Base-by-base conservation (phyloP, 345 rosid genomes). In the Adansonia digitata region DNA sequence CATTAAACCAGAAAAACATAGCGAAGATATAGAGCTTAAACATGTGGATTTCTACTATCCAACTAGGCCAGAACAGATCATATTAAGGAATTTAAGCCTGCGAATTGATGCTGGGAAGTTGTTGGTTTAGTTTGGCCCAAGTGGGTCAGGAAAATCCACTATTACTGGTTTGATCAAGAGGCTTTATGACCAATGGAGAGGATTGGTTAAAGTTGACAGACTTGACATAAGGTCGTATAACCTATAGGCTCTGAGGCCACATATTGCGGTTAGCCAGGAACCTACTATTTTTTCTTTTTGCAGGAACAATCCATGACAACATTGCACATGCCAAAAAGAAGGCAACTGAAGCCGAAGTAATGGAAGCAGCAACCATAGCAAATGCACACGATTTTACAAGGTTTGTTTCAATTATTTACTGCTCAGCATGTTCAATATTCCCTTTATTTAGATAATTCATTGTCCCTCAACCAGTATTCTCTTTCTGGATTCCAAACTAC, bases 301-400 rank as follows among this genome's bases (percentile, higher is more conserved):
- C 79, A 34, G 82, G 75, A 52, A 80, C 77, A 0, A 80, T 83
- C 52, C 42, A 14, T 7, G 71, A 80, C 37, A 80, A 72, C 31
- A 77, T 77, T 26, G 57, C 72, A 17, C 75, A 75, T 39, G 82
- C 79, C 17, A 81, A 77, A 61, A 83, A 83, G 22, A 78, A 56
- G 24, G 83, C 71, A 17, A 61, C 75, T 0, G 79, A 80, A 11
- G 62, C 74, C 42, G 88, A 85, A 75, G 74, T 83, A 59, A 77
- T 81, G 37, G 84, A 77, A 66, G 74, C 81, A 14, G 84, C 88
- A n/a, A 67, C 73, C 17, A 69, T 78, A 31, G 85, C 88, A 51
- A 84, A 84, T 73, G 85, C 83, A 43, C 77, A 74, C 17, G 75
- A 71, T 26, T 84, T 81, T 43, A 55, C 64, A 69, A 76, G 79